Percentiles rank a stretch among this genome's conserved stretches.
These are phyloP conservation scores for Daldinia sp. DNA, from an alignment of 2,329 filamentous ascomycete genomes.

Conservation along the genomic window DNA sequence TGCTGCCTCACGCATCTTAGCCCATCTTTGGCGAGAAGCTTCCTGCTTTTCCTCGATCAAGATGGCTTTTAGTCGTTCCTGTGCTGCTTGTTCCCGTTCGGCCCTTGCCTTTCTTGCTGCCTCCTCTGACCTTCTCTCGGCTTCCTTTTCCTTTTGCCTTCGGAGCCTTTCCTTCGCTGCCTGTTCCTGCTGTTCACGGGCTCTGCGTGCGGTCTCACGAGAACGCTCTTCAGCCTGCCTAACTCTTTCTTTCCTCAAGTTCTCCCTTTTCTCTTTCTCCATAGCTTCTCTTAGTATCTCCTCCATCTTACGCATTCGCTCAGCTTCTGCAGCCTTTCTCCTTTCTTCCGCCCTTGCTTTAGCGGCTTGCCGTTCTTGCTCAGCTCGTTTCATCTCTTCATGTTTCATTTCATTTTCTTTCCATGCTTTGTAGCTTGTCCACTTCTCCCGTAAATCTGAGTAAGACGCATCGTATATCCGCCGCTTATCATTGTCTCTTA, in stretches of 20 bases:
- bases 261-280: constrained; percentile 22
- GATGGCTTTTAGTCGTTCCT: constrained; percentile 19
- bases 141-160: constrained; percentile 15
- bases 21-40: constrained; percentile 20
- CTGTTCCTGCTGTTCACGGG: constrained; percentile 21
- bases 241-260: constrained; percentile 19
- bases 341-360: neutral
- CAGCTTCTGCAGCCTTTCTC: neutral
- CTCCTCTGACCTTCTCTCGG: constrained; percentile 29
- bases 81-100: constrained; percentile 27
- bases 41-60: constrained; percentile 29
- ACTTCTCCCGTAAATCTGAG: constrained; percentile 17
- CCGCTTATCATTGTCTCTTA: constrained; percentile 13
- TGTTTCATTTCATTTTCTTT: neutral
- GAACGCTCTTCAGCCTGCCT: constrained; percentile 23
- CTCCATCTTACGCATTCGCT: constrained; percentile 9
- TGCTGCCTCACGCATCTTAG: constrained; percentile 25
- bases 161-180: constrained; percentile 23
- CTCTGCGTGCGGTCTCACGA: constrained; percentile 21
- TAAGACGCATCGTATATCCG: constrained; percentile 16
- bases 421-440: constrained; percentile 12
- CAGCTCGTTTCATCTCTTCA: constrained; percentile 16
- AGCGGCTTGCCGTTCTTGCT: constrained; percentile 6
- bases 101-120: constrained; percentile 15
- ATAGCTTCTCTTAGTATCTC: constrained; percentile 4